phyloP scores from a whole-genome alignment of 441 rosid species.

The Corymbia calophylla region DNA sequence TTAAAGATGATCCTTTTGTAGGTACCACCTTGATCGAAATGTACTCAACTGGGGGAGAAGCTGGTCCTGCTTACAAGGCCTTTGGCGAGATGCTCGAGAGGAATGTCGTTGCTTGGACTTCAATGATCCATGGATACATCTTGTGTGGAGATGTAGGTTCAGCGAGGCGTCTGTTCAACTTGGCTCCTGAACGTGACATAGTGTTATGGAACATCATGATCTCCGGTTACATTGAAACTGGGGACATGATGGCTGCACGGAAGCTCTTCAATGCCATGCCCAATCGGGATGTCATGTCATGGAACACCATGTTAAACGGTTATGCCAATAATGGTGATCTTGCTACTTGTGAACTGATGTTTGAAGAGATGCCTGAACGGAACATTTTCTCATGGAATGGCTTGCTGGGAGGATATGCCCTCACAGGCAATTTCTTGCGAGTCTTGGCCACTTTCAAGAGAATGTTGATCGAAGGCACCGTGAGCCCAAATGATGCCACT shows the following conservation, averaged over 20 bases:
- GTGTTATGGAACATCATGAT: neutral
- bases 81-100: neutral
- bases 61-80: neutral
- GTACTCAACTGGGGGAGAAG: neutral
- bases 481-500: neutral
- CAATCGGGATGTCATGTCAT: neutral
- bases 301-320: neutral
- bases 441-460: neutral
- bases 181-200: neutral
- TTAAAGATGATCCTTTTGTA: neutral
- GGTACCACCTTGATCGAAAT: neutral
- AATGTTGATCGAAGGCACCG: neutral
- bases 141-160: neutral
- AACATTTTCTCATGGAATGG: neutral
- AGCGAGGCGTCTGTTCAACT: neutral
- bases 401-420: neutral
- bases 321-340: neutral
- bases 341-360: neutral
- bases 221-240: neutral
- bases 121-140: neutral
- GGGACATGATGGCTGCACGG: neutral
- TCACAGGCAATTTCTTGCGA: neutral
- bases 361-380: neutral
- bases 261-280: neutral
- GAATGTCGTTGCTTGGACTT: neutral